Evolutionary conservation across 192 early-diverging fungal genomes (phyloP).

Genomic region (Coemansia aciculifera): DNA sequence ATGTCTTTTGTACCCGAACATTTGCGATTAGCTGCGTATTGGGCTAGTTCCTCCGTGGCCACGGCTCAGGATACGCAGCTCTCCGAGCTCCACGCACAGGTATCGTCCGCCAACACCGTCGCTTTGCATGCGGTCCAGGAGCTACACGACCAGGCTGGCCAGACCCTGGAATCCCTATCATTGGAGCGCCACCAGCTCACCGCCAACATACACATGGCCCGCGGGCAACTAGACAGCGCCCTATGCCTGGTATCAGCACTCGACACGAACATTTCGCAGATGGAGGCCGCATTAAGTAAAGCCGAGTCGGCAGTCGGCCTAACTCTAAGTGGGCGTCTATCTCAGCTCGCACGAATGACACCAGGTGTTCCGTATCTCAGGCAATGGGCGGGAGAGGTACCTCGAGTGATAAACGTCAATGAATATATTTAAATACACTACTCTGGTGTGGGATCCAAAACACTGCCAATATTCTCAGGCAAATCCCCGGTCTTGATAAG

Average conservation of each 20-base stretch:
- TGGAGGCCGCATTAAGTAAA: slow-evolving; percentile 20
- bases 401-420: slow-evolving; percentile 4
- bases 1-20: slow-evolving; percentile 17
- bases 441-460: slow-evolving; percentile 35
- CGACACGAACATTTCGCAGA: slow-evolving; percentile 13
- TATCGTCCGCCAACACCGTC: background rate
- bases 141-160: background rate
- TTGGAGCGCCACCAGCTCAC: background rate
- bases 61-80: slow-evolving; percentile 14
- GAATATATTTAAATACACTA: slow-evolving; percentile 10
- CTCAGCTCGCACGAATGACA: slow-evolving; percentile 17
- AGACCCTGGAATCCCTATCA: background rate
- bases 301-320: slow-evolving; percentile 39
- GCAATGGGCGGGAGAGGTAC: slow-evolving; percentile 31
- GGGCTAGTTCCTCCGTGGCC: slow-evolving; percentile 12
- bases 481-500: slow-evolving; percentile 36
- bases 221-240: slow-evolving; percentile 14
- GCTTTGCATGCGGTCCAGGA: background rate
- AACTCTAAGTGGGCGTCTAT: slow-evolving; percentile 21
- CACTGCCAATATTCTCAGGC: slow-evolving; percentile 34
- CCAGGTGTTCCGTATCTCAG: slow-evolving; percentile 33
- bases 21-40: slow-evolving; percentile 24
- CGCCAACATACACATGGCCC: background rate
- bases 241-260: slow-evolving; percentile 6
- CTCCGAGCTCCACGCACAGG: background rate